Conservation (phyloP, 345 rosid genomes). For the Iberis pinnata region DNA sequence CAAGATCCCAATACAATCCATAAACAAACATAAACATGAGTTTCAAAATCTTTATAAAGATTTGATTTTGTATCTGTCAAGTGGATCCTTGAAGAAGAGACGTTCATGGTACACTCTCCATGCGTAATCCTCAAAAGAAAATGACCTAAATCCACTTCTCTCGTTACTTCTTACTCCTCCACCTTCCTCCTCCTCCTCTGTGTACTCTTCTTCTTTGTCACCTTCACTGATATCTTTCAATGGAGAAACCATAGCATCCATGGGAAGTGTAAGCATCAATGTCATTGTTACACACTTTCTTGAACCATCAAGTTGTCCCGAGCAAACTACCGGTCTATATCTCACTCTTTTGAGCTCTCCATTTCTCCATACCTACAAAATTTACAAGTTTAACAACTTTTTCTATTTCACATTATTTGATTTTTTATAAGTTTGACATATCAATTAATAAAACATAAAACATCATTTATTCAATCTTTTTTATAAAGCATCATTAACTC, state of each 20-base stretch:
- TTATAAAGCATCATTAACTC: no score
- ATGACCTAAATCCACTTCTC: slow-evolving; percentile 36
- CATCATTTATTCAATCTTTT: no score
- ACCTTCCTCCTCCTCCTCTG: slow-evolving; percentile 9
- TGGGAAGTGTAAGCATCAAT: slow-evolving; percentile 53
- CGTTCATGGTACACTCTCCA: slow-evolving; percentile 70
- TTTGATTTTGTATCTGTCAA: slow-evolving; percentile 45
- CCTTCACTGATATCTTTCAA: slow-evolving; percentile 19
- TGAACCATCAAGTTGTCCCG: slow-evolving; percentile 26
- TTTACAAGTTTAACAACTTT: background rate
- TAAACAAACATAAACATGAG: slow-evolving; percentile 2
- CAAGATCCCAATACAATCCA: background rate
- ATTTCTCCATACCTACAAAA: slow-evolving; percentile 72
- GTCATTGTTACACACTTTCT: slow-evolving; percentile 42
- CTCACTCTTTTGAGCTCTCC: slow-evolving; percentile 66
- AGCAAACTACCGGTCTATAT: slow-evolving; percentile 42
- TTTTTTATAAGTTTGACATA: no score
- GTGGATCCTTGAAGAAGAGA: slow-evolving; percentile 60
- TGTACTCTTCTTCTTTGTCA: slow-evolving; percentile 23
- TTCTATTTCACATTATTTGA: no score
- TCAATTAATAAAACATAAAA: no score
- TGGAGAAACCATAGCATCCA: slow-evolving; percentile 45
- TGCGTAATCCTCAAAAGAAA: slow-evolving; percentile 71
- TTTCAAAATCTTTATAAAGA: background rate
- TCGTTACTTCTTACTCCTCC: slow-evolving; percentile 10